These are phyloP conservation scores for Fagopyrum homotropicum DNA, from an alignment of 148 eudicot genomes.

Conservation along the genomic window DNA sequence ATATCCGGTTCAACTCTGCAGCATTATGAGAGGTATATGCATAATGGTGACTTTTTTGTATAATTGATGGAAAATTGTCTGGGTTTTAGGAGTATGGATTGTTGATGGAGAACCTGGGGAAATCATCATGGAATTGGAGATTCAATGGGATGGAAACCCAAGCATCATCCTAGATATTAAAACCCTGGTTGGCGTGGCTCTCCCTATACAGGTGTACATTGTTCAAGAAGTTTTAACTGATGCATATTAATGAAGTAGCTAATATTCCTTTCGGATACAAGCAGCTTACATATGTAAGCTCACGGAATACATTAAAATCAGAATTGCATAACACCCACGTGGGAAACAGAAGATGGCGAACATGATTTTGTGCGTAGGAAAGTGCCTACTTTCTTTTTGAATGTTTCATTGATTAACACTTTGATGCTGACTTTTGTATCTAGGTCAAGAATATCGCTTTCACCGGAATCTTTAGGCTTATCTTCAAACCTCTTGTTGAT, in stretches of 20 bases:
- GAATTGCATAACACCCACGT: background rate
- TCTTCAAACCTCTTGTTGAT: slow-evolving; percentile 74
- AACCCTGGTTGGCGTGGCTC: slow-evolving; percentile 64
- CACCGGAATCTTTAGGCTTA: slow-evolving; percentile 78
- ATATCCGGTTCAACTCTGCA: too few relatives aligned
- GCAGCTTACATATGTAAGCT: background rate
- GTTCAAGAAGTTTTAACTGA: background rate
- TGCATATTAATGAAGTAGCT: background rate
- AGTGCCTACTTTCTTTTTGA: background rate
- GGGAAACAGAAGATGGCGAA: background rate
- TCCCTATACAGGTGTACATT: slow-evolving; percentile 65
- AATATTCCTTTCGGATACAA: background rate
- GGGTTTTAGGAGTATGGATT: slow-evolving; percentile 47
- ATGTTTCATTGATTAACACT: background rate
- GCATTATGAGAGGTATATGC: background rate
- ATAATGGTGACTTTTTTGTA: background rate
- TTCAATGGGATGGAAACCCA: slow-evolving; percentile 96
- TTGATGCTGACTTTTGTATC: slow-evolving; percentile 8
- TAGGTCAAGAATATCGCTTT: slow-evolving; percentile 78
- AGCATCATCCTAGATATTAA: slow-evolving; percentile 57
- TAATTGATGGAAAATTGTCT: background rate
- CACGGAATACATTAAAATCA: background rate
- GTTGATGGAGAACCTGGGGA: slow-evolving; percentile 51
- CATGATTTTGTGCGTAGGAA: background rate
- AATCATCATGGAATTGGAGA: slow-evolving; percentile 70